Evolutionary conservation across 164 flowering plant species (phyloP).

Genomic region (Dillenia turbinata): DNA sequence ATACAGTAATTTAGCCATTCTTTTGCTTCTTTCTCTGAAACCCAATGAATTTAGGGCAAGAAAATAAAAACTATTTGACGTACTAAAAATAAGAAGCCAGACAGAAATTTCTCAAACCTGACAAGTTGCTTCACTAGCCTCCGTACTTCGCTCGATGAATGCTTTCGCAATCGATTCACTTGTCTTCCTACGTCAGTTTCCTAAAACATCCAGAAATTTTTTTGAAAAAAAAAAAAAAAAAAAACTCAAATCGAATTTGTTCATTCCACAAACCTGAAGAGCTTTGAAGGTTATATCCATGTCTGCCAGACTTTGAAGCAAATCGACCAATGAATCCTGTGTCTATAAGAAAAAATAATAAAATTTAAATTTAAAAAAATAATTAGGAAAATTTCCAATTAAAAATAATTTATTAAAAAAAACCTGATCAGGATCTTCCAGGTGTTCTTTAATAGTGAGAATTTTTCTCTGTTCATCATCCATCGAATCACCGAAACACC

Average conservation of each 20-base stretch:
- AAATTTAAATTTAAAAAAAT: neutral
- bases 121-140: constrained; percentile 83
- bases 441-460: constrained; percentile 60
- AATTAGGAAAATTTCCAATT: neutral
- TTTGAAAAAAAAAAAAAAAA: neutral
- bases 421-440: constrained; percentile 88
- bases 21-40: neutral
- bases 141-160: constrained; percentile 60
- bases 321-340: constrained; percentile 62
- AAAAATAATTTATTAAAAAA: neutral
- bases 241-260: neutral
- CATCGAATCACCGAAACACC: constrained; percentile 6
- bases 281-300: constrained; percentile 91
- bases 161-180: constrained; percentile 73
- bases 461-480: constrained; percentile 68
- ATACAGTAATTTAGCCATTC: neutral
- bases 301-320: constrained; percentile 77
- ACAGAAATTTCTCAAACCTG: constrained; percentile 41
- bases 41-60: neutral
- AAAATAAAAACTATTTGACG: neutral
- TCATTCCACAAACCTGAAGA: constrained; percentile 52
- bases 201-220: constrained; percentile 25
- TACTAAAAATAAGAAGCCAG: too few relatives aligned
- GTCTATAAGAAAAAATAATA: constrained; percentile 29
- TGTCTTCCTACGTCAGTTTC: constrained; percentile 91